Evolutionary conservation across 441 rosid genomes (phyloP), one percentile per base, ranked within the genome.

Genomic region (Jatropha multifida): DNA sequence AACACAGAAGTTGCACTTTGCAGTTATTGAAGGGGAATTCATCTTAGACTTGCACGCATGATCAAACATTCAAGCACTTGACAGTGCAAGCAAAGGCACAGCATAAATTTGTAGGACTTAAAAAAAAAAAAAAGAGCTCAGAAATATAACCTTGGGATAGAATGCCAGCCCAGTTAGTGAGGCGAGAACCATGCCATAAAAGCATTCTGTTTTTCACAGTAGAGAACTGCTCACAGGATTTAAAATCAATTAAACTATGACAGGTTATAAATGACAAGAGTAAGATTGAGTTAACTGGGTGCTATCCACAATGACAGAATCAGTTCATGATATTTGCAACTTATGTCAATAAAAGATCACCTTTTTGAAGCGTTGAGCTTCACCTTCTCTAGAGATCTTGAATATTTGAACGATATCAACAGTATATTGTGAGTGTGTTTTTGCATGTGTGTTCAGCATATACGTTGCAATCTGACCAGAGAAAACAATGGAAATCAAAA

Each of bases 101-200:
- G 32, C 32, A 32, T 32, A 32, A 32, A 32, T 32, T 32, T 32
- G 32, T 32, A 1, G 32, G 32, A 32, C 32, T 32, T 32, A 42
- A 42, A 42, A 42, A 42, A 42, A 27, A 64, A 37, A 67, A 37
- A 42, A 76, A 80, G 42, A 20, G 27, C 9, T 56, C 38, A 67
- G 74, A 85, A 70, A 3, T 51, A 68, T 38, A 67, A 94, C 99
- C 97, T 94, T 92, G 99, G 66, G 97, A 94, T 78, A 94, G 87
- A 83, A 94, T 91, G 78, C 99, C 98, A 40, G 87, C 84, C 99
- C 97, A 94, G 85, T 93, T 93, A 74, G 97, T 80, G 82, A 94
- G 99, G 75, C 90, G 91, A 71, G 98, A 93, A 74, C 98, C 99
- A 80, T 94, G 98, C 99, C 97, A 94, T 60, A 94, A 83, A 78